A percentile compares a stretch with the other conserved stretches of the same genome.
Conservation (phyloP, 768 basidiomycete species). For the Leccinum arenicola region DNA sequence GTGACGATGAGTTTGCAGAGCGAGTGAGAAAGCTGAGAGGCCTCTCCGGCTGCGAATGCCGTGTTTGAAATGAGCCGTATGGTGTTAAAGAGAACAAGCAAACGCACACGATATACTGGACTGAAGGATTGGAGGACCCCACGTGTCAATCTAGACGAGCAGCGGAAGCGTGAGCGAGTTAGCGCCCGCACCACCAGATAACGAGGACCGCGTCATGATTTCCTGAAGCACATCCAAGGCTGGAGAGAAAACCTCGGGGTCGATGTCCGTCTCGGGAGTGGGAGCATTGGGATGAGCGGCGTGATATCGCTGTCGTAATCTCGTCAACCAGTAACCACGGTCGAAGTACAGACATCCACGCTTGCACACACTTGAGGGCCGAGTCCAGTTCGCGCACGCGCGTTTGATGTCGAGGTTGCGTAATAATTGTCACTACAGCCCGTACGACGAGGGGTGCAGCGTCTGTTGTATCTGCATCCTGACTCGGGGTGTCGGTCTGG, state of each 20-base stretch:
- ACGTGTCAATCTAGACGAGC: slow-evolving; percentile 68
- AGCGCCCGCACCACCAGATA: slow-evolving; percentile 67
- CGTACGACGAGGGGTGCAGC: slow-evolving; percentile 71
- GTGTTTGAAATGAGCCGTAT: not conserved
- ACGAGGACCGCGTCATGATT: slow-evolving; percentile 69
- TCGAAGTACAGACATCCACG: slow-evolving; percentile 75
- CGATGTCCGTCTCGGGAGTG: slow-evolving; percentile 6
- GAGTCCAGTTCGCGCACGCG: slow-evolving; percentile 51
- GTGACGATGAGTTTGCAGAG: slow-evolving; percentile 80
- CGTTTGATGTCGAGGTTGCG: slow-evolving; percentile 32
- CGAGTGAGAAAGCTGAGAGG: slow-evolving; percentile 61
- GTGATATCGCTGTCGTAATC: too few species aligned
- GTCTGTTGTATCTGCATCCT: slow-evolving; percentile 40
- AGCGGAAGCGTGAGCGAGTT: slow-evolving; percentile 81
- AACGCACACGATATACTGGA: slow-evolving; percentile 37
- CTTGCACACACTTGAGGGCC: slow-evolving; percentile 76
- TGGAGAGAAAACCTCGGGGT: slow-evolving; percentile 55
- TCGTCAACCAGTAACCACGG: not conserved
- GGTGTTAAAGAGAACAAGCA: not conserved
- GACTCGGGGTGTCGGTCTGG: too few species aligned
- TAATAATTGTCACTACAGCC: slow-evolving; percentile 60
- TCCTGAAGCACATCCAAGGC: slow-evolving; percentile 76
- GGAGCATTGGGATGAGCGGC: too few species aligned
- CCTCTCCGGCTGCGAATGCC: slow-evolving; percentile 20
- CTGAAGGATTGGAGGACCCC: slow-evolving; percentile 48